Evolutionary conservation across 2,329 filamentous ascomycete genomes (phyloP).

Genomic region (Fusarium sp.): DNA sequence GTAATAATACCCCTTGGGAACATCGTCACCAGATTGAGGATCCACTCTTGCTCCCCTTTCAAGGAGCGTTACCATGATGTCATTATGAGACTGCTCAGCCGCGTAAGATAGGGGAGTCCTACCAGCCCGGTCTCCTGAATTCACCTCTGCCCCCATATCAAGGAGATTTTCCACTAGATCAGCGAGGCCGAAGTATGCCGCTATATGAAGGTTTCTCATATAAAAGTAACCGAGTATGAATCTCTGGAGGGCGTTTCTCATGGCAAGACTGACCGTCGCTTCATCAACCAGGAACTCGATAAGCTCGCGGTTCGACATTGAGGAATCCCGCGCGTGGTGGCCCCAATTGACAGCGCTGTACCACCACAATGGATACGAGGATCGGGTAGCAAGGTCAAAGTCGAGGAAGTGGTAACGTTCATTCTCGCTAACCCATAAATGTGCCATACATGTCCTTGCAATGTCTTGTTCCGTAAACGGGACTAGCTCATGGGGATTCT

Average conservation of each 20-base stretch:
- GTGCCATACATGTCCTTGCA: not conserved
- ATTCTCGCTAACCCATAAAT: not conserved
- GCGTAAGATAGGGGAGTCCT: not conserved
- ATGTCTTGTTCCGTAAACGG: not conserved
- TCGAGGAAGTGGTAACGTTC: not conserved
- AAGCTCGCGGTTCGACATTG: not conserved
- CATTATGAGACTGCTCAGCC: fast-evolving
- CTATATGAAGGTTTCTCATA: not conserved
- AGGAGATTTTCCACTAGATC: not conserved
- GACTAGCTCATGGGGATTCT: fast-evolving
- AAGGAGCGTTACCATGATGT: fast-evolving
- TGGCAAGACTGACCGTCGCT: not conserved
- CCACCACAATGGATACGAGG: not conserved
- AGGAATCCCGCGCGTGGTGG: not conserved
- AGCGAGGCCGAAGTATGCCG: not conserved
- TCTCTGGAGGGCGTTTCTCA: not conserved
- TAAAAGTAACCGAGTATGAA: not conserved
- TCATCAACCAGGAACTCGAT: not conserved
- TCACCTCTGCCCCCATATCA: not conserved
- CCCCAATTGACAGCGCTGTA: not conserved
- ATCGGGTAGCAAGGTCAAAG: fast-evolving
- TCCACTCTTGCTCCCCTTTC: not conserved
- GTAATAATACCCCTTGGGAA: fast-evolving
- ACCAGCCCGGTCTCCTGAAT: fast-evolving
- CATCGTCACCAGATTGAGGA: fast-evolving